A percentile compares a stretch with the other conserved stretches of the same genome.
Evolutionary conservation across 2,329 filamentous ascomycete species (phyloP).

Genomic region (Fusarium oxysporum): DNA sequence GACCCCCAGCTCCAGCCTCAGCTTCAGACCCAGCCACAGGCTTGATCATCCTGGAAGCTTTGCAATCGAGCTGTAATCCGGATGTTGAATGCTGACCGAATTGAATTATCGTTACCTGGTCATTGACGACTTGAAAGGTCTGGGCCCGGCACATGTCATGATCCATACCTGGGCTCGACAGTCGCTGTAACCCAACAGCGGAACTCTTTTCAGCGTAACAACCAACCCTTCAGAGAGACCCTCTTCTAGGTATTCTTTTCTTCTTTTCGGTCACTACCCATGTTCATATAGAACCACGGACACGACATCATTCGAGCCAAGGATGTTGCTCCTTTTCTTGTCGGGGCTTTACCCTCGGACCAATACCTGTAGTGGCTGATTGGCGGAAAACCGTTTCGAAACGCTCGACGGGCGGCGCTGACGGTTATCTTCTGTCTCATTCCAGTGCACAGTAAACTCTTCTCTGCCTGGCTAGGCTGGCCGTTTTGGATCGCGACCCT

Average conservation of each 20-base stretch:
- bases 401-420: slow-evolving; percentile 36
- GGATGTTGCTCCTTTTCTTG: slow-evolving; percentile 20
- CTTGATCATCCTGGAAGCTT: slow-evolving; percentile 1
- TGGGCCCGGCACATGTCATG: slow-evolving; percentile 12
- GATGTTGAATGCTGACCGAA: background rate
- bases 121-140: slow-evolving; percentile 1
- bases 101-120: background rate
- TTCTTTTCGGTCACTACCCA: slow-evolving; percentile 7
- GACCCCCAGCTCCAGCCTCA: slow-evolving; percentile 23
- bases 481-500: slow-evolving; percentile 3
- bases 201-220: background rate
- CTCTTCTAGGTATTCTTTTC: slow-evolving; percentile 3
- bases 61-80: background rate
- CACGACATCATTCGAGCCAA: slow-evolving; percentile 39
- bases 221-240: slow-evolving; percentile 9
- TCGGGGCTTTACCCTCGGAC: slow-evolving; percentile 12
- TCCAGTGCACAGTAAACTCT: background rate
- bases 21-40: slow-evolving; percentile 7
- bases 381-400: slow-evolving; percentile 47
- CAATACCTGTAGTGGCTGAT: slow-evolving; percentile 23
- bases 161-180: slow-evolving; percentile 11
- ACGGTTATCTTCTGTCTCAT: slow-evolving; percentile 15
- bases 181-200: background rate
- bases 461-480: background rate
- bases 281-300: slow-evolving; percentile 14